Percentiles rank a stretch among this genome's conserved stretches.
phyloP scores from a whole-genome alignment of 176 grass and related monocot species.

The Raddia guianensis region DNA sequence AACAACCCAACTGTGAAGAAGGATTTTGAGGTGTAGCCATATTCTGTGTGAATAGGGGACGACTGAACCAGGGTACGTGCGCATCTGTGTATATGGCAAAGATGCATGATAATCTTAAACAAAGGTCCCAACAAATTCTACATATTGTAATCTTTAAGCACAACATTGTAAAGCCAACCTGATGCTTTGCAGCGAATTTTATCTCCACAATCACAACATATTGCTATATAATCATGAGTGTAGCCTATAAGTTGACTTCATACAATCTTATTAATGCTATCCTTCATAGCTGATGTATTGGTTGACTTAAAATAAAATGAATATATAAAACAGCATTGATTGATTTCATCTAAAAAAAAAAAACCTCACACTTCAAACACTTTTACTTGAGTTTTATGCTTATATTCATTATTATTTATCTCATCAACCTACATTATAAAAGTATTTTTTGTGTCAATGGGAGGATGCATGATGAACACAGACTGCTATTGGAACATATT shows the following conservation, averaged over 20 bases:
- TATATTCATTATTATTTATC: not conserved
- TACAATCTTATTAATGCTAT: not conserved
- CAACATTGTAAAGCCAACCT: not conserved
- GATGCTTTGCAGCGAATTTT: not conserved
- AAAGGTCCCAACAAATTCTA: not conserved
- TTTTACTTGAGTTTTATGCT: not conserved
- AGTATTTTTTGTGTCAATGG: not conserved
- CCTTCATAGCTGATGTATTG: constrained; percentile 9
- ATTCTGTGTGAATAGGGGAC: not conserved
- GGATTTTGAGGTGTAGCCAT: not conserved
- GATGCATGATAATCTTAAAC: not conserved
- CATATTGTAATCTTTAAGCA: not conserved
- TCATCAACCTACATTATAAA: not conserved
- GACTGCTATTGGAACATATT: not conserved
- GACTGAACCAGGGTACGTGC: not conserved
- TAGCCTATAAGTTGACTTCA: not conserved
- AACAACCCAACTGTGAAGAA: not conserved
- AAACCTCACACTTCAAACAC: not conserved
- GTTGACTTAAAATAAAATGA: not conserved
- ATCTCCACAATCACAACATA: not conserved
- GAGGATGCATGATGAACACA: not conserved
- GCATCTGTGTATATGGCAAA: not conserved
- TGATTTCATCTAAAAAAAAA: not conserved
- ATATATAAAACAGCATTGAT: not conserved
- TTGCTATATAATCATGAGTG: not conserved